Base-by-base conservation (phyloP, 805 yeast species). In the Saccharomycopsis oosterbeekiorum region DNA sequence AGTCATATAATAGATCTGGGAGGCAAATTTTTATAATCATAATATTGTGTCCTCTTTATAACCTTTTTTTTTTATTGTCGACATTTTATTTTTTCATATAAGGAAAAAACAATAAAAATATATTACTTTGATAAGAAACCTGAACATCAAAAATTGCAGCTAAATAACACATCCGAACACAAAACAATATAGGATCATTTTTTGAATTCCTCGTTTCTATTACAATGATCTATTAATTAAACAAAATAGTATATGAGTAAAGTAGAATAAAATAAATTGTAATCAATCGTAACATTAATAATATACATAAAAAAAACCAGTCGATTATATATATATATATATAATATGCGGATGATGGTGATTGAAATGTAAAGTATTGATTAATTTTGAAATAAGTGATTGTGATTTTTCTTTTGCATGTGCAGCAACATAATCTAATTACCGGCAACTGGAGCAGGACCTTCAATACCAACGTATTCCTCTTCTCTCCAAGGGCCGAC, bases 401-500 rank as follows among this genome's bases (percentile, higher is more conserved):
- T 8, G 50, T n/a, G 50, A 12, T n/a, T 42, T 42, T n/a, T 17
- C 12, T 17, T 42, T 42, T 42, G 34, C 6, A 37, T 37, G 41
- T 3, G 41, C 41, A 37, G 41, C 34, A 29, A 29, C 6, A 29
- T 29, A 4, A 29, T 6, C 21, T 54, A 59, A 34, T 21, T 29
- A 34, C 65, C 64, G 29, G 83, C 78, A 68, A 75, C 77, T 70
- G 97, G 97, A 59, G 96, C 96, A 74, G 86, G 89, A 66, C 97
- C 97, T 76, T 92, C 98, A 62, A 97, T 96, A 14, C 97, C 98
- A 71, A 91, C 86, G 75, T 70, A 93, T 75, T 87, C 69, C 39
- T 85, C 78, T 65, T 93, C 94, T 81, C 97, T 88, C 99, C 99
- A 94, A 66, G 99, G 99, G 67, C 99, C 99, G 67, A 86, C 78